phyloP scores from a whole-genome alignment of 805 yeast species.

The Starmerella scarabaei region DNA sequence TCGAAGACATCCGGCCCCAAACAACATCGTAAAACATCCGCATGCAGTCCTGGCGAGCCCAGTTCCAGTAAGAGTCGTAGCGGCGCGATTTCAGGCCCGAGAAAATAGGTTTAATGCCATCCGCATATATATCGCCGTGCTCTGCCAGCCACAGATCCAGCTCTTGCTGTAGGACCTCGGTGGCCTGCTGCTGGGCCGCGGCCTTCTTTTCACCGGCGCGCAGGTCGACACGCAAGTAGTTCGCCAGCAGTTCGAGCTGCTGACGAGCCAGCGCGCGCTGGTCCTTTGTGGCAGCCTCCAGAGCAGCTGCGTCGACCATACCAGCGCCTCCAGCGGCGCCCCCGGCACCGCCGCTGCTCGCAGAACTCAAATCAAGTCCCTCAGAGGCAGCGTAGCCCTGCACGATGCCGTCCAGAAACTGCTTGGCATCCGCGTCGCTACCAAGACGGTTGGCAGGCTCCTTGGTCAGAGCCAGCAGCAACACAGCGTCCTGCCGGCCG shows the following conservation, averaged over 20 bases:
- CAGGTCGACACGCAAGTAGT: constrained; percentile 85
- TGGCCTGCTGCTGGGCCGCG: constrained; percentile 73
- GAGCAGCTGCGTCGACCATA: constrained; percentile 90
- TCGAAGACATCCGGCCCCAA: constrained; percentile 78
- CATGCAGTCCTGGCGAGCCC: constrained; percentile 97
- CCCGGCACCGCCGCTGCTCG: constrained; percentile 40
- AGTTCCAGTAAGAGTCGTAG: constrained; percentile 97
- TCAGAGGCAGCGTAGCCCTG: constrained; percentile 73
- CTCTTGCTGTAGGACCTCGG: constrained; percentile 71
- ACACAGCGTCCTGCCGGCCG: constrained; percentile 88
- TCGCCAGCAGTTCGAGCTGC: constrained; percentile 83
- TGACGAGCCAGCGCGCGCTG: constrained; percentile 58
- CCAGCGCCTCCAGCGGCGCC: constrained; percentile 49
- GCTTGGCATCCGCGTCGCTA: constrained; percentile 79
- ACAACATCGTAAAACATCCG: constrained; percentile 91
- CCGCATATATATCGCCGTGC: constrained; percentile 86
- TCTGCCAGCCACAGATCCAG: constrained; percentile 85
- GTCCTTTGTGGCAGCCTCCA: constrained; percentile 67
- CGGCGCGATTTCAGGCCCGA: constrained; percentile 87
- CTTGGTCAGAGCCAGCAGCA: constrained; percentile 67
- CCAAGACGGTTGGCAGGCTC: constrained; percentile 88
- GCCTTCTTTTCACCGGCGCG: constrained; percentile 80
- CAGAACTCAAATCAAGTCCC: constrained; percentile 63
- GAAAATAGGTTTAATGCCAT: constrained; percentile 82
- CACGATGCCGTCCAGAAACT: constrained; percentile 68